Evolutionary conservation across 768 basidiomycete species (phyloP), one percentile per base, ranked within the genome.

Genomic region (Mrakia blollopis): DNA sequence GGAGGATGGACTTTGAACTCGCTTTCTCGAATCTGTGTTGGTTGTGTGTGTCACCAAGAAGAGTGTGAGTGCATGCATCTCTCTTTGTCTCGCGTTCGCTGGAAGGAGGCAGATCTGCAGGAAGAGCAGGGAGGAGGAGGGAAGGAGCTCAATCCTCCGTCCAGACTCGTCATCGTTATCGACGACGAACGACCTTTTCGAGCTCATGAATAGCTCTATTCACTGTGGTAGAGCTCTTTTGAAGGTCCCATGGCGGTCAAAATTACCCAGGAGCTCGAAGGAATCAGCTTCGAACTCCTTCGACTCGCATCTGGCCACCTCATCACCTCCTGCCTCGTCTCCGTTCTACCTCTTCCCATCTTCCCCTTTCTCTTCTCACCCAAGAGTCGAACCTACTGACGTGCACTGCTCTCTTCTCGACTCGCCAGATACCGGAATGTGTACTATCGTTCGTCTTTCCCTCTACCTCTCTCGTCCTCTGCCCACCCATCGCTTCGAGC

Each of bases 11-110:
- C 84, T 97, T 98, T 84, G 96, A 98, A 84, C 86, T 96, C 65
- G 96, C 96, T 16, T 91, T 92, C 41, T 98, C 95, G 94, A 94
- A 97, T 82, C 84, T 98, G 75, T 94, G 92, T 14, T 97, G 97
- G 85, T 86, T 98, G 3, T 95, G 94, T 82, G 88, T 98, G 74
- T 90, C 94, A 5, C 96, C 96, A 0, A 88, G 91, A 82, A 88
- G 93, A 88, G 95, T 98, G 91, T 97, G 81, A 83, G 89, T 82
- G 41, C 35, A 16, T 39, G 8, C n/a, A 25, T 74, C 21, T 32
- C 50, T 71, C 14, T 32, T 44, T 50, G 69, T 32, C 28, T 39
- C 1, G 11, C 44, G 18, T 44, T 63, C 25, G 7, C 35, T 3
- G 28, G 54, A 3, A 14, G n/a, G 52, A 30, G 13, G 50, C 4